Evolutionary conservation across 179 eudicot genomes (phyloP), one percentile per base, ranked within the genome.

Genomic region (Beta corolliflora): DNA sequence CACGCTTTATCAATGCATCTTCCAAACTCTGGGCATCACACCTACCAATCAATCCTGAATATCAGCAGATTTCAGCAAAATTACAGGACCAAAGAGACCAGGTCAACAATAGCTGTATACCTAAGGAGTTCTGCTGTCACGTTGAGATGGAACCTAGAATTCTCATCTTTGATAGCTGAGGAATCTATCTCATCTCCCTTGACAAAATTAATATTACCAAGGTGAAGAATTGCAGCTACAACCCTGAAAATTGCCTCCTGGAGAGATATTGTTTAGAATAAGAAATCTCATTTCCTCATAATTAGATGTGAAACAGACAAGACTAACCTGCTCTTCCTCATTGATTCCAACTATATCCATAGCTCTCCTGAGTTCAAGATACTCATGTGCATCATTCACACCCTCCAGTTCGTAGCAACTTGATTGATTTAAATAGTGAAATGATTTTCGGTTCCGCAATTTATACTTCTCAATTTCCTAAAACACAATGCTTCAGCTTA

Each of bases 1-100:
- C 98, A 83, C 99, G 97, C 82, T 91, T 86, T 84, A 97, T 92
- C 65, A 95, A 89, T 61, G 99, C 94, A 88, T 95, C 97, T 86
- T 92, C 93, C 70, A 95, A 91, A 77, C 87, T 90, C 80, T 91
- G 88, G 81, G 89, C 92, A 77, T 91, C 89, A 84, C 98, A 95
- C 95, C 99, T 95, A 65, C 75, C 56, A 83, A 93, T 25, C 73
- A 80, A 66, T 61, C 54, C 69, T n/a, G 67, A 70, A 48, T 55
- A 77, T 82, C 71, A 85, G 85, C 80, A 55, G 65, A 79, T 74
- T 54, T 81, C 59, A 81, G 58, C 44, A n/a, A 18, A 69, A 52
- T 41, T 71, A 60, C 66, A 46, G 21, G 68, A 4, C 45, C 50
- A 58, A 85, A 29, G 77, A 50, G n/a, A 45, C 52, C 56, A 77